Evolutionary conservation across 371 early-diverging fungal genomes (phyloP), one percentile per base, ranked within the genome.

Genomic region (Circinella minor): DNA sequence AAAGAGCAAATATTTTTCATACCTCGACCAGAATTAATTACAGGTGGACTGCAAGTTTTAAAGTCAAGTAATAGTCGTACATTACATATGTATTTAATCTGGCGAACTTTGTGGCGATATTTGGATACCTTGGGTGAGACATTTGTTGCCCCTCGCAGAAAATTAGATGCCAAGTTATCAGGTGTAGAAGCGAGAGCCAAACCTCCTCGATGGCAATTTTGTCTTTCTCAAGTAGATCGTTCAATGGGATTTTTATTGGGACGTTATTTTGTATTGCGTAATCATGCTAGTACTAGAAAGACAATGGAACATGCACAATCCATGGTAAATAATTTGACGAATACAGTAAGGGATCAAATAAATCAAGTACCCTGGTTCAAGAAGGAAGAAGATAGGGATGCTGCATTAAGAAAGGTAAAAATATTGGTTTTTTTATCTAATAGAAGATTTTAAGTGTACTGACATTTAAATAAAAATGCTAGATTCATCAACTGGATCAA

Each of bases 231-330:
- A 0, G 72, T 83, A 7, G 88, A 89, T 51, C 15, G 64, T 0
- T 71, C 79, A 10, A 57, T 90, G 61, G 88, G 89, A 2, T 76
- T 81, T 18, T 70, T 89, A 63, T 69, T 87, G 10, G 90, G 90
- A 4, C 78, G 86, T 5, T 88, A 84, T 55, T 88, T 79, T 71
- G 77, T 61, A 70, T 57, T 57, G 27, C 57, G 57, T 4, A n/a
- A 57, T 34, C 11, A 7, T 6, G 34, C 11, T 5, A n/a, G n/a
- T 18, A 57, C 20, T 7, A 13, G 9, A 34, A 57, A 7, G 36
- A 57, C 57, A 8, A 54, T 34, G 34, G 27, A 57, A 5, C 20
- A 13, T 11, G 57, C 57, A n/a, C n/a, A 18, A 13, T 10, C 34
- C 27, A 57, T 57, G 57, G 57, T 34, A 13, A 27, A 57, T 7